phyloP scores from a whole-genome alignment of 1,284 basidiomycete species.

The Neonothopanus nambi region DNA sequence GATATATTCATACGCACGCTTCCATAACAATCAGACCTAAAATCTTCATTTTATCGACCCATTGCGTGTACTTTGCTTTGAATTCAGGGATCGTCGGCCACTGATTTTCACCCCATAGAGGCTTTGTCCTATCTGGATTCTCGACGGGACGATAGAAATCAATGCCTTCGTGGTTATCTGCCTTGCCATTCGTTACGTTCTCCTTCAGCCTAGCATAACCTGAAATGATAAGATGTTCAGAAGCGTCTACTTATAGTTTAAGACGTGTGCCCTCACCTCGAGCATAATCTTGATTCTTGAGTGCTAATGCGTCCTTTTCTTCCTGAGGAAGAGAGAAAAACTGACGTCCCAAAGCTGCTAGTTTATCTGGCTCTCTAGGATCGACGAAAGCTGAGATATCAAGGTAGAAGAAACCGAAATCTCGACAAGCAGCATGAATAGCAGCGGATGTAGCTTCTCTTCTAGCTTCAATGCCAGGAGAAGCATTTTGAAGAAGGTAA shows the following conservation, averaged over 20 bases:
- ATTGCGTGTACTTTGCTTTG: conserved; percentile 60
- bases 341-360: conserved; percentile 59
- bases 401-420: conserved; percentile 88
- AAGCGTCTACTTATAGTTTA: not conserved
- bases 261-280: conserved; percentile 54
- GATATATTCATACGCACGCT: conserved; percentile 56
- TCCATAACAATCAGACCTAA: conserved; percentile 79
- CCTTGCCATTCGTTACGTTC: conserved; percentile 83
- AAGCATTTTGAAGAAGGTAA: conserved; percentile 40
- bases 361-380: conserved; percentile 61
- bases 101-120: conserved; percentile 81
- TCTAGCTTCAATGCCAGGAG: conserved; percentile 27
- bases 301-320: conserved; percentile 69
- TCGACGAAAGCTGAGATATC: conserved; percentile 62
- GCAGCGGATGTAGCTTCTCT: conserved; percentile 53
- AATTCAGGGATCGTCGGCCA: conserved; percentile 71
- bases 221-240: conserved; percentile 27
- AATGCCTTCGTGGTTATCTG: conserved; percentile 83
- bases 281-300: conserved; percentile 69
- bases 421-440: conserved; percentile 71
- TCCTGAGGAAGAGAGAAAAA: conserved; percentile 74
- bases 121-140: conserved; percentile 65
- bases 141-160: conserved; percentile 79
- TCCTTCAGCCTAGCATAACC: conserved; percentile 74
- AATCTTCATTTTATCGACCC: conserved; percentile 81